Percentiles rank a stretch among this genome's conserved stretches.
Conservation (phyloP, 331 rosid species). For the Pyracantha coccinea region DNA sequence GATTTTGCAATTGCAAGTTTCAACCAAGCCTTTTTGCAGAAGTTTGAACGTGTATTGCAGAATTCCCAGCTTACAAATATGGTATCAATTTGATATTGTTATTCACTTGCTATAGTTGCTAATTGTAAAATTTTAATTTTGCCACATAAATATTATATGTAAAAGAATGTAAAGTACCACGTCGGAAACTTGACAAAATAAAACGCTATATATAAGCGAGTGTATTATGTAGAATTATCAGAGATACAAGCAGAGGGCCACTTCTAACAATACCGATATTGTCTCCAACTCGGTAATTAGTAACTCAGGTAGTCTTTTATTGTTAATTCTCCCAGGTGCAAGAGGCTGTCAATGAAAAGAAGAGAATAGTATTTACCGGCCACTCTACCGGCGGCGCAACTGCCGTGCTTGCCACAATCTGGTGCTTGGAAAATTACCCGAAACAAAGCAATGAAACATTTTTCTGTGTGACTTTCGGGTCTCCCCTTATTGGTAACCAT, state of each 20-base stretch:
- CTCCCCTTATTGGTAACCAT: conserved; percentile 65
- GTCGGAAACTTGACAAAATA: too few species aligned
- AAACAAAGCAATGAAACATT: conserved; percentile 2
- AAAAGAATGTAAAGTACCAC: too few species aligned
- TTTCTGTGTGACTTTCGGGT: conserved; percentile 64
- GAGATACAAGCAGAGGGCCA: too few species aligned
- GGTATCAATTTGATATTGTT: conserved; percentile 20
- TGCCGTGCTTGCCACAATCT: conserved; percentile 56
- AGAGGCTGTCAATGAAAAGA: conserved; percentile 13
- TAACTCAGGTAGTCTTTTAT: not conserved
- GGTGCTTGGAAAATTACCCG: conserved; percentile 40
- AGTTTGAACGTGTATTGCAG: conserved; percentile 24
- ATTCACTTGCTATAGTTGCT: not conserved
- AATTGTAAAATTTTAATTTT: too few species aligned
- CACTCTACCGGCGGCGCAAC: conserved; percentile 60
- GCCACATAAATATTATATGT: too few species aligned
- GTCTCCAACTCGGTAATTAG: too few species aligned
- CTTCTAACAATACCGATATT: too few species aligned
- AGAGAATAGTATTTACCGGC: conserved; percentile 57
- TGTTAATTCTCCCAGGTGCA: conserved; percentile 34
- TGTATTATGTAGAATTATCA: too few species aligned
- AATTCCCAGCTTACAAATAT: conserved; percentile 10
- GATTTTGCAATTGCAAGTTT: conserved; percentile 25
- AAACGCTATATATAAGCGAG: too few species aligned
- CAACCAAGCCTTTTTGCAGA: conserved; percentile 34